Evolutionary conservation across 495 filamentous ascomycete species (phyloP), one percentile per base, ranked within the genome.

Genomic region (Aspergillus haitiensis): DNA sequence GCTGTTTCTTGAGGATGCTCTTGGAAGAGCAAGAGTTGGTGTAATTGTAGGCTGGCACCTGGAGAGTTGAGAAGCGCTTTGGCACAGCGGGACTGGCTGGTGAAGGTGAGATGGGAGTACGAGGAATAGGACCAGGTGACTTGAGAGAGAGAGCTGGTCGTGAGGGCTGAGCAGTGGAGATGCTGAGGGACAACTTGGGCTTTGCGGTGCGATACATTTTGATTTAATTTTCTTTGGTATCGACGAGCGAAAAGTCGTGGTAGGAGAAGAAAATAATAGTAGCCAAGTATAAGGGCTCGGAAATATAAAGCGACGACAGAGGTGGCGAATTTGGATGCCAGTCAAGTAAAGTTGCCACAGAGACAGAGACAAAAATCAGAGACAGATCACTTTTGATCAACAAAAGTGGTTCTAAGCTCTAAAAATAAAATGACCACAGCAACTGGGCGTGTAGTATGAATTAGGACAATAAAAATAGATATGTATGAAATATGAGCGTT

Each of bases 1-100:
- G 45, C 5, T 70, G 70, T 60, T 81, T 81, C 72, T 81, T 81
- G 58, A 82, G 78, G 56, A 82, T 81, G 65, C 80, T 79, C 72
- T 80, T 82, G 36, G 76, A 70, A 0, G 74, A 74, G 63, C 79
- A 75, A 7, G 77, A 69, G 61, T 82, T 80, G 56, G 62, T 69
- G 65, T 82, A 82, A n/a, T 64, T 61, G 60, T 76, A 78, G 36
- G 65, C 63, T 11, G 78, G 75, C 11, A 72, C 66, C 58, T 77
- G 78, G 32, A 75, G 51, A 7, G 72, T 72, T 76, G 57, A 80
- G 79, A 35, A 76, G 73, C 63, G 69, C 75, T 52, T 64, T 64
- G 42, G 70, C 72, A 64, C 67, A 47, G 70, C 72, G 5, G 79
- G 79, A 39, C 76, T 79, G 33, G 71, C 65, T 7, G 76, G 69